These are phyloP conservation scores for Penicillium griseofulvum DNA, from an alignment of 2,329 filamentous ascomycete genomes.

Conservation along the genomic window DNA sequence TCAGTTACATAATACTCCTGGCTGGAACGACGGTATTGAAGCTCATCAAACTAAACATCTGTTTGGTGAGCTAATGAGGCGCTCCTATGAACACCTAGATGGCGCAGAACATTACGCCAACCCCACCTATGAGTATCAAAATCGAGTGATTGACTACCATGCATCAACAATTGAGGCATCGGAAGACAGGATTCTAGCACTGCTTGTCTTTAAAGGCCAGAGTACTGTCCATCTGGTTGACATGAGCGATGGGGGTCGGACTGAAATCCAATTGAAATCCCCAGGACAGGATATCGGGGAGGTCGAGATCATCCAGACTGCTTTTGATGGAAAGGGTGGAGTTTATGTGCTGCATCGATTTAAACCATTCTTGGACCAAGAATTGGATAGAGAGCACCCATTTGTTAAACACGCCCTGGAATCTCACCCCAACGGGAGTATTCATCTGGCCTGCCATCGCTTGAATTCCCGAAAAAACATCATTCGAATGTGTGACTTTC, in stretches of 20 bases:
- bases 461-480: constrained; percentile 11
- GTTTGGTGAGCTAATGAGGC: constrained; percentile 32
- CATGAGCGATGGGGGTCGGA: constrained; percentile 17
- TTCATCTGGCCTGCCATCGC: constrained; percentile 32
- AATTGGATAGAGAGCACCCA: constrained; percentile 24
- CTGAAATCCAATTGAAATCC: constrained; percentile 17
- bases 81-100: constrained; percentile 34
- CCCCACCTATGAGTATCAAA: constrained; percentile 28
- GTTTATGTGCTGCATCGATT: constrained; percentile 37
- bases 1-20: constrained; percentile 39
- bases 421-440: constrained; percentile 18
- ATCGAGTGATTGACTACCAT: constrained; percentile 28
- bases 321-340: constrained; percentile 20
- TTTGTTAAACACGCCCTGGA: constrained; percentile 35
- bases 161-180: constrained; percentile 33
- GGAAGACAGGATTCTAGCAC: constrained; percentile 19
- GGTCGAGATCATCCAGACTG: constrained; percentile 34
- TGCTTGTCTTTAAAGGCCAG: constrained; percentile 32
- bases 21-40: constrained; percentile 22
- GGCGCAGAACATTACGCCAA: constrained; percentile 37
- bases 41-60: constrained; percentile 25
- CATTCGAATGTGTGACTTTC: constrained; percentile 30
- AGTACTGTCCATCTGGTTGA: constrained; percentile 30
- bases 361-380: constrained; percentile 23
- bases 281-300: constrained; percentile 27